Evolutionary conservation across 2,329 filamentous ascomycete species (phyloP), one percentile per base, ranked within the genome.

Genomic region (Alternaria atra): DNA sequence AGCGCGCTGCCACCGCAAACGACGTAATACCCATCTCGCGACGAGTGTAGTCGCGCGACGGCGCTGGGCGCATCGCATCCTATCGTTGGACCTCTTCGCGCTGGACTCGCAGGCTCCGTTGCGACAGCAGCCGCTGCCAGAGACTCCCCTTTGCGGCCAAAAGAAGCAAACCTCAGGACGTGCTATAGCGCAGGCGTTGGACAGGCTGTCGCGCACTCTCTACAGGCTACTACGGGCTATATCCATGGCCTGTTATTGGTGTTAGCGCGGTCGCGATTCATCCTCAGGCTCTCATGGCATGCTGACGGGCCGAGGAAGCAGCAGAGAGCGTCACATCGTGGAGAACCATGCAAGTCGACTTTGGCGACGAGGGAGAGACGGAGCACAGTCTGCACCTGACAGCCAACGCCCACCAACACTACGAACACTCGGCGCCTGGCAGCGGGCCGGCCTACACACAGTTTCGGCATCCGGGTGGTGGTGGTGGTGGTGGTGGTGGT

Each of bases 311-410:
- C 65, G 46, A 60, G 63, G 46, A 44, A 60, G 61, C 56, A 63
- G 66, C 63, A 61, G 57, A 69, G 64, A 68, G 64, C 66, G 65
- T 68, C 64, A 53, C 62, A 55, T 64, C 64, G 58, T 48, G 62
- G 63, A 66, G 55, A 71, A 75, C 65, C 72, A 78, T 79, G 76
- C 76, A 79, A 65, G 75, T 78, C 68, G 75, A 77, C 70, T 79
- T 73, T 70, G 71, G 70, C 67, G 69, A 70, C 42, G 69, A 70
- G 51, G 63, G 63, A 69, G 73, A 75, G 66, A 67, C 74, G 67
- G 72, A 75, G 52, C 72, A 76, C 64, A 70, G 63, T 58, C 68
- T 75, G 35, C 72, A 77, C 62, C 69, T 76, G 25, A 65, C 74
- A 55, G 61, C 67, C 63, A 70, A 71, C 66, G 55, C 57, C 43